phyloP scores from a whole-genome alignment of 805 yeast genomes.

The Wickerhamiella sorbophila region DNA sequence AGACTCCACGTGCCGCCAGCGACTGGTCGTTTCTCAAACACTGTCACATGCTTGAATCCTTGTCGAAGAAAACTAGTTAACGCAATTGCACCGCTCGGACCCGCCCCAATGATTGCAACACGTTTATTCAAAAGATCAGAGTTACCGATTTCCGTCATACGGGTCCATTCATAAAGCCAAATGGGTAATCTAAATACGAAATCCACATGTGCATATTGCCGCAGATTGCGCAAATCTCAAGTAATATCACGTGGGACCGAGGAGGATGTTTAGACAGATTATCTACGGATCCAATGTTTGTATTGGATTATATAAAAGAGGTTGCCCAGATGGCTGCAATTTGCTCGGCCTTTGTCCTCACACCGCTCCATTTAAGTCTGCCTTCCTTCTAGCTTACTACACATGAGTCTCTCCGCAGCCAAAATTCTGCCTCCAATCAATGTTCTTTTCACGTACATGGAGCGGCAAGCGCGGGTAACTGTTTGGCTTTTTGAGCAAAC shows the following conservation, averaged over 20 bases:
- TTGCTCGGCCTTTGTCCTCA: too few species aligned
- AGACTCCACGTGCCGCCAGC: conserved; percentile 14
- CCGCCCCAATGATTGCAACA: conserved; percentile 13
- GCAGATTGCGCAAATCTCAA: background rate
- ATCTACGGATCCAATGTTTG: too few species aligned
- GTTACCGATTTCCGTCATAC: too few species aligned
- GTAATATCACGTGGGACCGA: background rate
- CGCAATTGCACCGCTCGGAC: conserved; percentile 14
- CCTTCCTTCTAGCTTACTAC: too few species aligned
- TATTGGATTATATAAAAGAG: too few species aligned
- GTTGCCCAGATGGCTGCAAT: too few species aligned
- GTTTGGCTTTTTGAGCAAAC: conserved; percentile 87
- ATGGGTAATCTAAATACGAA: too few species aligned
- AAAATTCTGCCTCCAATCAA: conserved; percentile 81
- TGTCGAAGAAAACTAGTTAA: conserved; percentile 7
- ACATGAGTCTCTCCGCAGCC: conserved; percentile 3
- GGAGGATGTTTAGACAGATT: too few species aligned
- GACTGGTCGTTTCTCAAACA: conserved; percentile 9
- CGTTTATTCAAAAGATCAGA: background rate
- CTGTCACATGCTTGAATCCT: conserved; percentile 9
- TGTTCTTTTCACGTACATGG: conserved; percentile 72
- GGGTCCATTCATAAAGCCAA: too few species aligned
- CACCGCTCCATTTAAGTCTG: too few species aligned
- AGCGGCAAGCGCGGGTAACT: conserved; percentile 63
- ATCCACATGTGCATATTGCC: too few species aligned